phyloP scores from a whole-genome alignment of 164 flowering plant species.

The Magnolia changhungtana region DNA sequence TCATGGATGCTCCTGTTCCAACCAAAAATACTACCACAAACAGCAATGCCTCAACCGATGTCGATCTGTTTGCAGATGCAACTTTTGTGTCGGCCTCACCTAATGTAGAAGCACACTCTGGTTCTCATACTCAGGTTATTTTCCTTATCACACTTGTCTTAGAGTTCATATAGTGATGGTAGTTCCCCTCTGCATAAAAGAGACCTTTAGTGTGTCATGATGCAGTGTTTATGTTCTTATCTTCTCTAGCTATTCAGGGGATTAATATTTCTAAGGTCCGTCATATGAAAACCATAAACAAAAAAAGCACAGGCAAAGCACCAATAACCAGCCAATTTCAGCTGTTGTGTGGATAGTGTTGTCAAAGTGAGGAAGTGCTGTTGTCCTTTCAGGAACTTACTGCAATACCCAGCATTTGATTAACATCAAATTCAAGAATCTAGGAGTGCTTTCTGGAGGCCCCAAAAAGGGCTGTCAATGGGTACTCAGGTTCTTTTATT shows the following conservation, averaged over 20 bases:
- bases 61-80: slow-evolving; percentile 94
- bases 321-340: too few species aligned
- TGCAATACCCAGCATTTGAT: too few species aligned
- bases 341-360: too few species aligned
- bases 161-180: not conserved
- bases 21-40: slow-evolving; percentile 25
- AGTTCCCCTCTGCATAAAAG: not conserved
- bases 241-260: too few species aligned
- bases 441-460: not conserved
- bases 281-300: too few species aligned
- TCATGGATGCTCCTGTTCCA: slow-evolving; percentile 70
- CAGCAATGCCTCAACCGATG: slow-evolving; percentile 40
- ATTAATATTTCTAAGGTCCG: too few species aligned
- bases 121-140: slow-evolving; percentile 45
- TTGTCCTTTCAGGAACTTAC: too few species aligned
- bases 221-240: too few species aligned
- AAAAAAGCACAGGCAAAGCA: too few species aligned
- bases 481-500: not conserved
- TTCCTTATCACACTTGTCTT: not conserved
- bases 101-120: slow-evolving; percentile 27
- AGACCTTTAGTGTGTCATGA: not conserved
- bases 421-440: too few species aligned
- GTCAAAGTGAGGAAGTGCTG: too few species aligned
- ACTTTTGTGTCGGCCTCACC: slow-evolving; percentile 82
- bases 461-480: not conserved